phyloP scores from a whole-genome alignment of 768 basidiomycete genomes.

The Jaapia argillacea region DNA sequence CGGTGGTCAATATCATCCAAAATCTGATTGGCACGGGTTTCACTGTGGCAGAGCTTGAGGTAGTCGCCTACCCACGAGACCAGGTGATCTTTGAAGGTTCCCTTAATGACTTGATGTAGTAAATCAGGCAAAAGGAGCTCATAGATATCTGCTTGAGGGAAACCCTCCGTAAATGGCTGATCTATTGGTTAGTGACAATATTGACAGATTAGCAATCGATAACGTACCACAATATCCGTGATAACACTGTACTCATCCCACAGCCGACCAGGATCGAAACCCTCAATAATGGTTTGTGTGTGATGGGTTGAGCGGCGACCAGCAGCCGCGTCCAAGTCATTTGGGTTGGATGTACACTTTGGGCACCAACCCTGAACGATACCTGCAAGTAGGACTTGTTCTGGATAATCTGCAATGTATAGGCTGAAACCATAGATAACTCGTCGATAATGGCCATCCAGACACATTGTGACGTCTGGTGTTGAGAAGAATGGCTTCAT shows the following conservation, averaged over 20 bases:
- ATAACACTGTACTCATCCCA: conserved; percentile 25
- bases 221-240: conserved; percentile 21
- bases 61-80: conserved; percentile 23
- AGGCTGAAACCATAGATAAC: conserved; percentile 12
- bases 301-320: conserved; percentile 9
- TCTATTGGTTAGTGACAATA: background rate
- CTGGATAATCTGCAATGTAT: conserved; percentile 15
- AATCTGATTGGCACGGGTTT: conserved; percentile 11
- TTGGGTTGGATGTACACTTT: conserved; percentile 6
- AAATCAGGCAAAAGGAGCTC: conserved; percentile 21
- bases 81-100: conserved; percentile 28
- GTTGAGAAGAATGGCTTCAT: conserved; percentile 10
- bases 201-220: background rate
- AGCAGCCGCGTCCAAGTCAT: conserved; percentile 17
- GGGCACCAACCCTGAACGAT: conserved; percentile 13
- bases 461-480: conserved; percentile 9
- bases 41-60: conserved; percentile 10
- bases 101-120: conserved; percentile 26
- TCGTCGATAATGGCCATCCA: conserved; percentile 11
- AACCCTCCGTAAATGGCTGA: conserved; percentile 25
- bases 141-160: conserved; percentile 26
- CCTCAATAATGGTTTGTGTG: conserved; percentile 13
- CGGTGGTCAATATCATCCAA: conserved; percentile 22
- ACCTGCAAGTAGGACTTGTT: conserved; percentile 10
- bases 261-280: conserved; percentile 10